phyloP scores from a whole-genome alignment of 768 basidiomycete genomes.

The Tulasnella sp. region DNA sequence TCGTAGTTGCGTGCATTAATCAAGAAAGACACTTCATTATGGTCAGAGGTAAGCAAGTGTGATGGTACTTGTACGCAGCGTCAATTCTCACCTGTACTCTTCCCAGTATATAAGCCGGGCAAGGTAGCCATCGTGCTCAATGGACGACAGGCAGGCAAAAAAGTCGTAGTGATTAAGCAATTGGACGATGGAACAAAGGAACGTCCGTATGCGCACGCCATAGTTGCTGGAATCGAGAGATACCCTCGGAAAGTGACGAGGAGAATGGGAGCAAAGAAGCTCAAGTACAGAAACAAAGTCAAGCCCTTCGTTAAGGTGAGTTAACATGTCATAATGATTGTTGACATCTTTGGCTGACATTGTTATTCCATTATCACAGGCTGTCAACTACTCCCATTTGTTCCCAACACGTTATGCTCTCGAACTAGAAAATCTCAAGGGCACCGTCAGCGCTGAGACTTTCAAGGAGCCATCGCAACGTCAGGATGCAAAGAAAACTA shows the following conservation, averaged over 20 bases:
- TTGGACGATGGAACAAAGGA: constrained; percentile 94
- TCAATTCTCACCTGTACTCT: too few species aligned
- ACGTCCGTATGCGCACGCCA: constrained; percentile 90
- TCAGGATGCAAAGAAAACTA: constrained; percentile 85
- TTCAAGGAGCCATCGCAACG: constrained; percentile 97
- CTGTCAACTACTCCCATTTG: constrained; percentile 95
- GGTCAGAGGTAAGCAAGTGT: too few species aligned
- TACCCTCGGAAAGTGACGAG: constrained; percentile 97
- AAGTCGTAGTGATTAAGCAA: constrained; percentile 98
- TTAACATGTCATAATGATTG: constrained; percentile 11
- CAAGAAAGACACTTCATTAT: too few species aligned
- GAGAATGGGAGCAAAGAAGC: constrained; percentile 93
- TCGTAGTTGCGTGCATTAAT: too few species aligned
- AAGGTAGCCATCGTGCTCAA: constrained; percentile 97
- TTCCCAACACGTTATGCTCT: constrained; percentile 99
- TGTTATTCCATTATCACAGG: constrained; percentile 31
- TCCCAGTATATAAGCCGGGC: constrained; percentile 82
- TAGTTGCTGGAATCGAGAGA: constrained; percentile 95
- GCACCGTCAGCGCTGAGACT: constrained; percentile 66
- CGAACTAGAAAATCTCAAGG: constrained; percentile 91
- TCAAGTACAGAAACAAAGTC: constrained; percentile 85
- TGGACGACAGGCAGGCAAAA: constrained; percentile 98
- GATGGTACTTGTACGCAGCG: too few species aligned
- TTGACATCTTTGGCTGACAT: not conserved
- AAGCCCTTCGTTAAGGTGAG: constrained; percentile 99